phyloP scores from a whole-genome alignment of 1,284 basidiomycete species.

The Irpex lacteus region DNA sequence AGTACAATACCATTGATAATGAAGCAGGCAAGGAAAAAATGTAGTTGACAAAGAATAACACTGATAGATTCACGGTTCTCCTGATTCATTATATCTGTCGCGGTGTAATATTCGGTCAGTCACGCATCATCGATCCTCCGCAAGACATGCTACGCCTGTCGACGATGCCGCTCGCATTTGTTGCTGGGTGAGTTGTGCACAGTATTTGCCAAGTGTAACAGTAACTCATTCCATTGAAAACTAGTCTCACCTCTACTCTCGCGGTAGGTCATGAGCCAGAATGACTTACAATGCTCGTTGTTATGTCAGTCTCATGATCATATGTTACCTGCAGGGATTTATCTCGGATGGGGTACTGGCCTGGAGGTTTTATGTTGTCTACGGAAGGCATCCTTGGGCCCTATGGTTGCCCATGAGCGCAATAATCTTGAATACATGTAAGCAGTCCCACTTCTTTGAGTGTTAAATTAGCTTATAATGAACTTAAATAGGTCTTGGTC shows the following conservation, averaged over 20 bases:
- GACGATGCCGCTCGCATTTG: not conserved
- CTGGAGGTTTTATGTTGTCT: constrained; percentile 1
- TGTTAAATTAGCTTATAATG: not conserved
- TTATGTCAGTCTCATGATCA: not conserved
- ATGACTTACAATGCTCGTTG: not conserved
- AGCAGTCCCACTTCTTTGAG: not conserved
- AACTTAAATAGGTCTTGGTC: not conserved
- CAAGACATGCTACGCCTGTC: not conserved
- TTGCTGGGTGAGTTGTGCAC: not conserved
- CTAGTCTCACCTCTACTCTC: not conserved
- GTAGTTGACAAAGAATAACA: too few relatives aligned
- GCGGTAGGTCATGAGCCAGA: not conserved
- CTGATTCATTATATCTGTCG: too few relatives aligned
- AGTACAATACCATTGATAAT: too few relatives aligned
- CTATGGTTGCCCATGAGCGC: not conserved
- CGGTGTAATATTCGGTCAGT: too few relatives aligned
- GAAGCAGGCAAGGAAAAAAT: too few relatives aligned
- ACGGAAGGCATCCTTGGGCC: not conserved
- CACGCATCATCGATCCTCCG: too few relatives aligned
- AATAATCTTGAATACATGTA: not conserved
- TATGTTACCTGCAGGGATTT: not conserved
- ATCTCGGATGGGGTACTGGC: not conserved
- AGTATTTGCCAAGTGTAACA: not conserved
- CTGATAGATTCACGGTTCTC: too few relatives aligned
- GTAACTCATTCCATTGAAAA: not conserved